These are phyloP conservation scores for Kluyveromyces wickerhamii DNA, from an alignment of 805 yeast species.

Conservation along the genomic window DNA sequence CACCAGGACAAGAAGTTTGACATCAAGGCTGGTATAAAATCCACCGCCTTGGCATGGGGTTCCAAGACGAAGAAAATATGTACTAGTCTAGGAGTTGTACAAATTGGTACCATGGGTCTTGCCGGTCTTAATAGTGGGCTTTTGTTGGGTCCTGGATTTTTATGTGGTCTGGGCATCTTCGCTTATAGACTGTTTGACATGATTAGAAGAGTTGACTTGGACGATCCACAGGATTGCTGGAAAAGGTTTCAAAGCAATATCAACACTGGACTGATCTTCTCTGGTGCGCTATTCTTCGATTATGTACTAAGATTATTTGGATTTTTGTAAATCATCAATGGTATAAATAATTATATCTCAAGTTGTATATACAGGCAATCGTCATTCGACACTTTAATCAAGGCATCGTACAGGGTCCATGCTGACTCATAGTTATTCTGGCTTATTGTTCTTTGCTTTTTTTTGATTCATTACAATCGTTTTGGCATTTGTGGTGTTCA, in stretches of 20 bases:
- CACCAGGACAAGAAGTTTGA: conserved; percentile 94
- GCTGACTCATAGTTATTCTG: no score
- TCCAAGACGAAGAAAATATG: conserved; percentile 62
- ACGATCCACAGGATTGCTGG: conserved; percentile 80
- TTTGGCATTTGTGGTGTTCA: conserved; percentile 8
- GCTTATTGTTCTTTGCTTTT: no score
- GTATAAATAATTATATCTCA: no score
- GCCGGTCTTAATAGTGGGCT: conserved; percentile 67
- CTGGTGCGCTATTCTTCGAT: conserved; percentile 60
- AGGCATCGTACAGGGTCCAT: no score
- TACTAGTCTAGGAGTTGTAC: conserved; percentile 56
- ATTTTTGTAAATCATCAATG: conserved; percentile 17
- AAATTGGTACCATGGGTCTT: conserved; percentile 50
- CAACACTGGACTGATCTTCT: conserved; percentile 60
- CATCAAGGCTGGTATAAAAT: conserved; percentile 82
- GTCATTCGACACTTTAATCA: no score
- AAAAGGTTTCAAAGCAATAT: conserved; percentile 68
- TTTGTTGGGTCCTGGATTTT: conserved; percentile 77
- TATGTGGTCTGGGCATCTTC: conserved; percentile 56
- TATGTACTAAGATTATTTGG: conserved; percentile 40
- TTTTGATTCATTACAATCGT: conserved; percentile 8
- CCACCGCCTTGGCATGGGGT: conserved; percentile 96
- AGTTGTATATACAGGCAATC: no score
- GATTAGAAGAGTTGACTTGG: conserved; percentile 69
- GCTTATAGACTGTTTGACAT: conserved; percentile 59